Evolutionary conservation across 2,329 filamentous ascomycete species (phyloP), one percentile per base, ranked within the genome.

Genomic region (Aspergillus sp.): DNA sequence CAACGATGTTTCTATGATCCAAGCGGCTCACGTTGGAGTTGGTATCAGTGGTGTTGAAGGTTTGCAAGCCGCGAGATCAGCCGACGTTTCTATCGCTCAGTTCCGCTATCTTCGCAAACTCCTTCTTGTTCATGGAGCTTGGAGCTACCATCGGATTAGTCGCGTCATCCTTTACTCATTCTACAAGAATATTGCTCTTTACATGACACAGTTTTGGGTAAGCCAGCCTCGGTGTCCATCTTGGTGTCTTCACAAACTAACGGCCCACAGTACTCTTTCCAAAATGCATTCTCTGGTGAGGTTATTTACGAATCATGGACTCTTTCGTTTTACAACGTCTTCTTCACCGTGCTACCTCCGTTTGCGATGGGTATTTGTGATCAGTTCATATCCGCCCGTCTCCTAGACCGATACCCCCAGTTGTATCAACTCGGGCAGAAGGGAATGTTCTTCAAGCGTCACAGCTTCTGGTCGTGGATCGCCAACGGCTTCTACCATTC

Each of bases 1-100:
- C 47, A 99, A 99, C 76, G 95, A 99, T 70, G 95, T 99, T n/a
- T 97, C 93, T 17, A 99, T 99, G 95, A 99, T 99, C 55, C 95
- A 99, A 79, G 95, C 95, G 11, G 95, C 95, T 12, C 95, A 99
- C 72, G 96, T 99, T 63, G 95, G 95, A 63, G 91, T 99, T 44
- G 95, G 95, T 76, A 99, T 99, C 74, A 96, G 92, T 70, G 95
- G 95, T 76, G 85, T 96, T 63, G 95, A 99, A 82, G 95, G 95
- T 82, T 85, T 99, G 0, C 95, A 99, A 77, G 95, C 95, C 47
- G 95, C 95, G 48, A 87, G 95, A 69, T 96, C 92, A 68, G 95
- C 95, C 57, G 95, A 99, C 77, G 91, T 99, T 47, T 88, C 93
- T 8, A 97, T 99, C 71, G 95, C 86, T 0, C 95, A 99, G 74